Evolutionary conservation across 129 eudicot genomes (phyloP).

Genomic region (Kitagawia praeruptora): DNA sequence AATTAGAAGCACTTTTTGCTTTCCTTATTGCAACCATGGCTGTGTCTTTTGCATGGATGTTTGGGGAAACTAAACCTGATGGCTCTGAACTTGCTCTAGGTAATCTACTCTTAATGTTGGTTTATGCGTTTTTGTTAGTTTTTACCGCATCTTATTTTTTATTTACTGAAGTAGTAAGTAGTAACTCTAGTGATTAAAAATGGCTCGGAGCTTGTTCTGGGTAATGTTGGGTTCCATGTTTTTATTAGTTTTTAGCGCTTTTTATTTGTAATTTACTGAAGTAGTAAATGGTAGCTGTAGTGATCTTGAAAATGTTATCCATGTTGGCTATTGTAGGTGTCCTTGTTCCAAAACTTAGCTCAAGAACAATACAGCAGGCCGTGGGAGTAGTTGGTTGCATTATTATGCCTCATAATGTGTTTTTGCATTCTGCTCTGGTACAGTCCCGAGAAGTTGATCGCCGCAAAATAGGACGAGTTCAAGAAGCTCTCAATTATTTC

Average conservation of each 20-base stretch:
- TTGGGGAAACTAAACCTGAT: conserved; percentile 81
- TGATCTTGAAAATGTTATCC: neutral
- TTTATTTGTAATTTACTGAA: neutral
- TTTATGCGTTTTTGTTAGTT: neutral
- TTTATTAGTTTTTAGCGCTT: neutral
- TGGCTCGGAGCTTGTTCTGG: conserved; percentile 68
- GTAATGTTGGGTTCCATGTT: conserved; percentile 22
- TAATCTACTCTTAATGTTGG: conserved; percentile 16
- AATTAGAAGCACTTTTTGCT: conserved; percentile 88
- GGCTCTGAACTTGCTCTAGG: conserved; percentile 78
- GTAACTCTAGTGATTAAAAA: neutral
- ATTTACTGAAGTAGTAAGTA: neutral
- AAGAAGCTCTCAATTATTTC: conserved; percentile 82
- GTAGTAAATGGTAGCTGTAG: neutral
- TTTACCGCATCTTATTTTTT: neutral
- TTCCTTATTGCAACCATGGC: conserved; percentile 88
- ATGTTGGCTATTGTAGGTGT: conserved; percentile 37
- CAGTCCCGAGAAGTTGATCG: conserved; percentile 85
- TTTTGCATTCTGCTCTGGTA: conserved; percentile 88
- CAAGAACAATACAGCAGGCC: conserved; percentile 75
- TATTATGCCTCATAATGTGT: conserved; percentile 94
- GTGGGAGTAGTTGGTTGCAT: conserved; percentile 95
- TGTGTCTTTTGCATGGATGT: conserved; percentile 93
- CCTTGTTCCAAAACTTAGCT: conserved; percentile 79
- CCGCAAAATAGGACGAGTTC: conserved; percentile 54